These are phyloP conservation scores for Narthecium ossifragum DNA, from an alignment of 106 monocot species.

Conservation along the genomic window DNA sequence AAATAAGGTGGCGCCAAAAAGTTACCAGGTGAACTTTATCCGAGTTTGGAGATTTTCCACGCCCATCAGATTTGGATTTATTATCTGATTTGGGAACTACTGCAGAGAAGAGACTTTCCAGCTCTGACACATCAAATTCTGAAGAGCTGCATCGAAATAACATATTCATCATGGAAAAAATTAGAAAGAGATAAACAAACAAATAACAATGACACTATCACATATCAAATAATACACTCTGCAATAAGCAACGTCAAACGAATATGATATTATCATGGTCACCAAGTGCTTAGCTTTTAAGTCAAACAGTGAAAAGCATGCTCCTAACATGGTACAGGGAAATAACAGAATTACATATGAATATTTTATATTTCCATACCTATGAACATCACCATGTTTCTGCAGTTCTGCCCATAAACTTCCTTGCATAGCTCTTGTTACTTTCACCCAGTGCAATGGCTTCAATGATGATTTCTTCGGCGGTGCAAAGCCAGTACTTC, in stretches of 20 bases:
- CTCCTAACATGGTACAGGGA: too few species aligned
- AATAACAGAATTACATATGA: too few species aligned
- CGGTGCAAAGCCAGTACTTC: slow-evolving; percentile 9
- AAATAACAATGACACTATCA: too few species aligned
- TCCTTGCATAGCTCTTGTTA: slow-evolving; percentile 89
- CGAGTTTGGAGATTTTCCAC: slow-evolving; percentile 84
- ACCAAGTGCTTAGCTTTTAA: too few species aligned
- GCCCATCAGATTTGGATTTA: slow-evolving; percentile 55
- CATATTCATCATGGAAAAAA: neutral
- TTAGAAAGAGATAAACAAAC: too few species aligned
- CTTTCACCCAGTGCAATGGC: slow-evolving; percentile 98
- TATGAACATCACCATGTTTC: slow-evolving; percentile 54
- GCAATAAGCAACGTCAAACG: too few species aligned
- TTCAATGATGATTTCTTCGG: slow-evolving; percentile 68
- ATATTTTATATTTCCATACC: too few species aligned
- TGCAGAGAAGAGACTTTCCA: slow-evolving; percentile 85
- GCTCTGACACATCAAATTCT: slow-evolving; percentile 93
- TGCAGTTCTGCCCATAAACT: slow-evolving; percentile 98
- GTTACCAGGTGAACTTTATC: slow-evolving; percentile 97
- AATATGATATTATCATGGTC: too few species aligned
- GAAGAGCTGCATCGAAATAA: slow-evolving; percentile 49
- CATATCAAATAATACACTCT: too few species aligned
- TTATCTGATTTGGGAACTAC: slow-evolving; percentile 72
- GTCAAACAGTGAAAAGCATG: too few species aligned
- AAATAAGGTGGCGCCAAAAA: neutral